A percentile compares a stretch with the other conserved stretches of the same genome.
Conservation (phyloP, 169 alveolate species). For the Plasmodium gonderi region DNA sequence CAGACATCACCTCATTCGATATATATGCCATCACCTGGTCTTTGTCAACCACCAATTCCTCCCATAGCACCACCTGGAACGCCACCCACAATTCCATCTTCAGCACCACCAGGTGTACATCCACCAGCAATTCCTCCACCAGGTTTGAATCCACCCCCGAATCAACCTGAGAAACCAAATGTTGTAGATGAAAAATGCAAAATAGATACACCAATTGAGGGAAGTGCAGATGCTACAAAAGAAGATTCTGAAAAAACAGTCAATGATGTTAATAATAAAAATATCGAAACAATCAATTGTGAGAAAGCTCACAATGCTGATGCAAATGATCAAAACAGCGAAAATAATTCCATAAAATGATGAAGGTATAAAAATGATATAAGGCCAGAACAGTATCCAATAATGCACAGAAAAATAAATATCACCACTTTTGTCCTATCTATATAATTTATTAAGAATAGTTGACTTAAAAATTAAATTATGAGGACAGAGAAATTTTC, state of each 20-base stretch:
- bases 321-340: not conserved
- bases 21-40: constrained; percentile 47
- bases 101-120: constrained; percentile 16
- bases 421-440: not conserved
- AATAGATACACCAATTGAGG: not conserved
- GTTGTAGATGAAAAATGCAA: not conserved
- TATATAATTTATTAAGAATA: not conserved
- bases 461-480: not conserved
- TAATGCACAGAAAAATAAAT: not conserved
- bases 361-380: not conserved
- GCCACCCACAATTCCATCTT: not conserved
- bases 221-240: not conserved
- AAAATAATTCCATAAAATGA: not conserved
- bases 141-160: not conserved
- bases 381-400: not conserved
- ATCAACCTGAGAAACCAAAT: not conserved
- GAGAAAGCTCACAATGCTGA: not conserved
- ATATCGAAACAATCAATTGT: not conserved
- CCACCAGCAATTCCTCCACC: not conserved
- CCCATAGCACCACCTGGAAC: constrained; percentile 43
- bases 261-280: not conserved
- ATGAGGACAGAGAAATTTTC: not conserved
- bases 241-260: not conserved
- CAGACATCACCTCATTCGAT: constrained; percentile 31
- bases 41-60: constrained; percentile 39